A percentile compares a stretch with the other conserved stretches of the same genome.
Evolutionary conservation across 2,329 filamentous ascomycete genomes (phyloP).

Genomic region (Blumeriella jaapii): DNA sequence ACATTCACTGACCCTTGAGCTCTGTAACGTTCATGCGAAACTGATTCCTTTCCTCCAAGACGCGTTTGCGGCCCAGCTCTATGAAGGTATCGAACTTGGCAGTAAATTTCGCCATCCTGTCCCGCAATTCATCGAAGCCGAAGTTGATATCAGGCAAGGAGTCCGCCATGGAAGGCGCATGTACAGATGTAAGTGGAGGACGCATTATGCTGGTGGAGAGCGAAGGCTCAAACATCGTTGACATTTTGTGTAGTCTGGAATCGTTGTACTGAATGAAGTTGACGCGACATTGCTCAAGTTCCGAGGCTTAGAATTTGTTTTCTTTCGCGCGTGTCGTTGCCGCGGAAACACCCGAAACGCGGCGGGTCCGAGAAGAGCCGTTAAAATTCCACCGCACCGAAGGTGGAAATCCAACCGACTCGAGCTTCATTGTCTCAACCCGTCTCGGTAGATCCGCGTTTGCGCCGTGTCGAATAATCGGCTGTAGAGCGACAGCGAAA

Average conservation of each 20-base stretch:
- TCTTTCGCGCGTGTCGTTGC: slow-evolving; percentile 5
- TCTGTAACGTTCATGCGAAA: slow-evolving; percentile 87
- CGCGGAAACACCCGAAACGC: too few relatives aligned
- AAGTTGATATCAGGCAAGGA: slow-evolving; percentile 85
- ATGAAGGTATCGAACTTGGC: slow-evolving; percentile 88
- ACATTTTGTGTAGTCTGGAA: slow-evolving; percentile 32
- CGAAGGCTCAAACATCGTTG: slow-evolving; percentile 55
- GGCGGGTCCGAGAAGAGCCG: too few relatives aligned
- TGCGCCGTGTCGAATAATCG: too few relatives aligned
- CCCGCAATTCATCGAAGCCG: slow-evolving; percentile 88
- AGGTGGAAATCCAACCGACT: neutral
- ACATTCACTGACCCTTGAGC: slow-evolving; percentile 67
- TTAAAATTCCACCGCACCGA: too few relatives aligned
- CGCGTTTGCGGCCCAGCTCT: slow-evolving; percentile 76
- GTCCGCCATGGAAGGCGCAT: slow-evolving; percentile 58
- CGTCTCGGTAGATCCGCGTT: too few relatives aligned
- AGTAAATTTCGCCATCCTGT: slow-evolving; percentile 90
- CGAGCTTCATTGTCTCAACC: neutral
- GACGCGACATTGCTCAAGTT: too few relatives aligned
- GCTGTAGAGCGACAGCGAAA: slow-evolving; percentile 9
- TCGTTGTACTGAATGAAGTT: too few relatives aligned
- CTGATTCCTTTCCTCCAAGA: slow-evolving; percentile 86
- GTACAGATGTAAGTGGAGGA: slow-evolving; percentile 39
- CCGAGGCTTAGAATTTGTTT: too few relatives aligned
- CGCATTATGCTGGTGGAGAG: slow-evolving; percentile 47